These are phyloP conservation scores for Blastocystis hominis DNA, from an alignment of 352 stramenopile species.

Conservation along the genomic window DNA sequence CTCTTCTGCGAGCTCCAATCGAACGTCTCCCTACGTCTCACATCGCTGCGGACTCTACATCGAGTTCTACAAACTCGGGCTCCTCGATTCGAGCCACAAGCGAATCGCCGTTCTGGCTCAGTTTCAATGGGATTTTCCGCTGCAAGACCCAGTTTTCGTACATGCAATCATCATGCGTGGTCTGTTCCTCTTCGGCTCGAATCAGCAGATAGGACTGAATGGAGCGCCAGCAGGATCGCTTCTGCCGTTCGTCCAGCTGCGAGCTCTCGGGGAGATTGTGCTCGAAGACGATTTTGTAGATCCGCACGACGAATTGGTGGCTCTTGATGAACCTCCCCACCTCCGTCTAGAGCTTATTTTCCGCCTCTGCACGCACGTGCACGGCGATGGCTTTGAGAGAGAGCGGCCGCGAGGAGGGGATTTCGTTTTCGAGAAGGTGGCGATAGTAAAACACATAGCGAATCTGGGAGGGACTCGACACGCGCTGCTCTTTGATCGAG, in stretches of 20 bases:
- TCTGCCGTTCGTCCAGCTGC: background rate
- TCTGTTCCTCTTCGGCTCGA: background rate
- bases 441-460: slow-evolving; percentile 51
- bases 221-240: background rate
- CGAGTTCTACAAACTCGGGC: background rate
- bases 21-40: background rate
- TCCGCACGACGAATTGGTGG: background rate
- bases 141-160: background rate
- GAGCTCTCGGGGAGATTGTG: background rate
- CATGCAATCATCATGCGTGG: background rate
- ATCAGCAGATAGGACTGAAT: background rate
- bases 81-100: background rate
- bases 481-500: slow-evolving; percentile 6
- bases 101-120: background rate
- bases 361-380: background rate
- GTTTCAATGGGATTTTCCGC: background rate
- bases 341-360: background rate
- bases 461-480: slow-evolving; percentile 50
- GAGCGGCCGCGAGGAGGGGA: background rate
- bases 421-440: background rate
- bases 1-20: background rate
- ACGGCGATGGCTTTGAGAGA: background rate
- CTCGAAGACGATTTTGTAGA: background rate
- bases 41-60: background rate
- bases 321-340: background rate